Evolutionary conservation across 2,329 filamentous ascomycete species (phyloP), one percentile per base, ranked within the genome.

Genomic region (Zymoseptoria ardabiliae): DNA sequence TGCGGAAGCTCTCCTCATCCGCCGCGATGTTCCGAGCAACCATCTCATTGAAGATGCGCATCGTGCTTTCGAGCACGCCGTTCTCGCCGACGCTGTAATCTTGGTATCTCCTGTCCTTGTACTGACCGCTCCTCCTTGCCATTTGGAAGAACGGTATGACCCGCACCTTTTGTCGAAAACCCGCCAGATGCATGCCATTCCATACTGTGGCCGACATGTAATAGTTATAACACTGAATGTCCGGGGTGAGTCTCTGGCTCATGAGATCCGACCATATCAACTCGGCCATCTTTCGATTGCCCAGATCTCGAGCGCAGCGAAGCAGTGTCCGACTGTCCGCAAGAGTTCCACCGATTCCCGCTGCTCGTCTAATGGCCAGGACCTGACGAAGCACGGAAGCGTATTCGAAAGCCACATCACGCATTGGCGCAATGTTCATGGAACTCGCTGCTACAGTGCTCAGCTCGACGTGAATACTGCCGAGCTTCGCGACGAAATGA

Each of bases 151-250:
- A 64, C 58, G 68, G 54, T 67, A 69, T 77, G 73, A 69, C 74
- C 69, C 67, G 77, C 70, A 56, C 65, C 58, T n/a, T 77, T 70
- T 74, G 70, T 30, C 76, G 74, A 4, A 70, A 66, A 35, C 71
- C 69, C 30, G 80, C 71, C 17, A 55, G 59, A 52, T 70, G 63
- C n/a, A 63, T 49, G 7, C 66, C 63, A 53, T 70, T 66, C 78
- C 79, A 83, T 48, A 79, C 73, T 53, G 75, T 72, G 1, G 78
- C 75, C 19, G 77, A 77, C 72, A 86, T 77, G 58, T 78, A 81
- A 60, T 78, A 71, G 58, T 85, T 85, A 66, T 81, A 85, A 67
- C 81, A 83, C 58, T 74, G 72, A 2, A 76, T 65, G 65, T 82
- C 78, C 2, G 80, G 81, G 8, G 65, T 50, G 3, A 80, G 53